Percentiles rank a stretch among this genome's conserved stretches.
Evolutionary conservation across 2,329 filamentous ascomycete genomes (phyloP).

Genomic region (Fusarium sp.): DNA sequence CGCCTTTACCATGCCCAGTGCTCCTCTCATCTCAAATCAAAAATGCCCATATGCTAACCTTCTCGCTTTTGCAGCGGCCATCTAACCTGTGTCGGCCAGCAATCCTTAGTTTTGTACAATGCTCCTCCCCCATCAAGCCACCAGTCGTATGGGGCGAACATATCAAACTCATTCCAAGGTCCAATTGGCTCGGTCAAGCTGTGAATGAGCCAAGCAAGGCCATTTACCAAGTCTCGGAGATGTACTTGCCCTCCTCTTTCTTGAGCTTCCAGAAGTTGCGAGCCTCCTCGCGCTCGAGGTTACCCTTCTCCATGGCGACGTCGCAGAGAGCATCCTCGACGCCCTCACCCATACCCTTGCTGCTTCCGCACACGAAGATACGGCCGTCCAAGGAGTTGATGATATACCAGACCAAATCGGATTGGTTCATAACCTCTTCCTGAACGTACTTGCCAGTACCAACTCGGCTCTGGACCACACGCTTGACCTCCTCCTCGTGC

Average conservation of each 20-base stretch:
- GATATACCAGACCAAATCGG: conserved; percentile 98
- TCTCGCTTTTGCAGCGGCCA: conserved; percentile 38
- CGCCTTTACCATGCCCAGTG: conserved; percentile 39
- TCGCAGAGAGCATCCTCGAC: conserved; percentile 89
- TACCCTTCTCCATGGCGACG: conserved; percentile 93
- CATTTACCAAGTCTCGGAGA: conserved; percentile 79
- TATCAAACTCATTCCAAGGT: neutral
- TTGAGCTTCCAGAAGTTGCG: conserved; percentile 90
- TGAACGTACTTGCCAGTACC: conserved; percentile 93
- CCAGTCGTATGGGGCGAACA: conserved; percentile 1
- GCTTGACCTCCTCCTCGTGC: conserved; percentile 87
- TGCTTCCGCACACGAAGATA: conserved; percentile 95
- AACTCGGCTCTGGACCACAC: conserved; percentile 79
- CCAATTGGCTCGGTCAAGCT: neutral
- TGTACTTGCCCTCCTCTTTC: conserved; percentile 93
- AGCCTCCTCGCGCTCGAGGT: conserved; percentile 84
- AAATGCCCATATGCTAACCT: conserved; percentile 32
- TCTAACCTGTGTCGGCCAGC: conserved; percentile 38
- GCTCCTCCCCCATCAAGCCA: neutral
- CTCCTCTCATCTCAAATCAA: conserved; percentile 17
- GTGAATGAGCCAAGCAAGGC: no score
- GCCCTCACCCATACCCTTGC: conserved; percentile 96
- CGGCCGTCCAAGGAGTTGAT: conserved; percentile 96
- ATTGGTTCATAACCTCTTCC: conserved; percentile 90
- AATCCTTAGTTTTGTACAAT: conserved; percentile 12